These are phyloP conservation scores for Puccinia triticina DNA, from an alignment of 1,284 basidiomycete species.

Conservation along the genomic window DNA sequence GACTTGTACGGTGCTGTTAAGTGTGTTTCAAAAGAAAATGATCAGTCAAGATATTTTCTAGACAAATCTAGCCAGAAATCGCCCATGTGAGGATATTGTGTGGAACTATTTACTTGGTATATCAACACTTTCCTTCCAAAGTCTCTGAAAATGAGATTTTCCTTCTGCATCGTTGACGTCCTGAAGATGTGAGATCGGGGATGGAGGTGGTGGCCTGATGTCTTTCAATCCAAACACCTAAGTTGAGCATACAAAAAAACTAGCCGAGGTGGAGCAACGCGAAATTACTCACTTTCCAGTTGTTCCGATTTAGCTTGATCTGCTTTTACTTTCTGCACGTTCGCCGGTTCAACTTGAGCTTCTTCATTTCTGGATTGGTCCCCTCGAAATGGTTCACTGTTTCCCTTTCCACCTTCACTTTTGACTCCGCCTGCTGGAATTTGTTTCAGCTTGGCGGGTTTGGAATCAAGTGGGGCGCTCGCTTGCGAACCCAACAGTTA, in stretches of 20 bases:
- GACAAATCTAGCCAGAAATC: not conserved
- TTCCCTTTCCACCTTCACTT: not conserved
- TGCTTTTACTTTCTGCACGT: not conserved
- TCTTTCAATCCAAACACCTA: not conserved
- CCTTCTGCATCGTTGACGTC: not conserved
- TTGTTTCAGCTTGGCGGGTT: not conserved
- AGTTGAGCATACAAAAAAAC: not conserved
- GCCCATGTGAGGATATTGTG: not conserved
- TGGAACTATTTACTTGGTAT: not conserved
- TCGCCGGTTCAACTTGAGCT: not conserved
- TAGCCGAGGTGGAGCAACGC: not conserved
- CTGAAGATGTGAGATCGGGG: not conserved
- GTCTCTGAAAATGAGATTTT: not conserved
- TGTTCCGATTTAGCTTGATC: not conserved
- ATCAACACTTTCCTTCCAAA: not conserved
- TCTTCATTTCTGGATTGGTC: too few species aligned
- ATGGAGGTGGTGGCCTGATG: not conserved
- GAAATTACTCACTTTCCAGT: not conserved
- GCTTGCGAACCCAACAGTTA: not conserved
- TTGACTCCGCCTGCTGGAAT: not conserved
- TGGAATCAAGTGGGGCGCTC: not conserved
- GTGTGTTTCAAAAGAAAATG: not conserved
- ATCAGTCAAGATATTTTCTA: not conserved
- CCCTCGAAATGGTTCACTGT: not conserved
- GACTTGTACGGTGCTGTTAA: not conserved